Percentiles rank a stretch among this genome's conserved stretches.
Conservation (phyloP, 805 yeast species). For the Alloascoidea africana region DNA sequence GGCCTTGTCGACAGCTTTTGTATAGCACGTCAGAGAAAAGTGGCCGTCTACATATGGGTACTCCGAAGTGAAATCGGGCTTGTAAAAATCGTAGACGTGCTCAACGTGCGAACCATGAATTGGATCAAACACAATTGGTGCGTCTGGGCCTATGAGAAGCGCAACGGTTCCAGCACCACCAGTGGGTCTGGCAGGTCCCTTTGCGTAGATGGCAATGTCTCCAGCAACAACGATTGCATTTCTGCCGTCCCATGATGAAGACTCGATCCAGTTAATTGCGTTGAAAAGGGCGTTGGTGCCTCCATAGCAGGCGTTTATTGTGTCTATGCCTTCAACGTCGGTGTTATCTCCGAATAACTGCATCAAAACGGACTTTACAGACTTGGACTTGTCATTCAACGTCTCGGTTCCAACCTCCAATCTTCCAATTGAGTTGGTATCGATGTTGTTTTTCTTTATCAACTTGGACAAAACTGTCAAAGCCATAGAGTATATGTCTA, state of each 20-base stretch:
- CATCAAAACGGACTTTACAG: constrained; percentile 91
- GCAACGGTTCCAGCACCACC: constrained; percentile 99
- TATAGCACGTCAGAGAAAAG: constrained; percentile 86
- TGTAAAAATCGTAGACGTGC: constrained; percentile 95
- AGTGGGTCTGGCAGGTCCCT: constrained; percentile 98
- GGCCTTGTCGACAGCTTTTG: constrained; percentile 80
- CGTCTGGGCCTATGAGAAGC: constrained; percentile 89
- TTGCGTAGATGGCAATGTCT: constrained; percentile 92
- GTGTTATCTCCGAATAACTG: constrained; percentile 80
- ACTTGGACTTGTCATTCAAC: constrained; percentile 88
- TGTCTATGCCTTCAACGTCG: constrained; percentile 93
- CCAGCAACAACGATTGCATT: constrained; percentile 95
- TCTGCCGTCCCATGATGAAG: constrained; percentile 95
- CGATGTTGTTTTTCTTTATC: constrained; percentile 69
- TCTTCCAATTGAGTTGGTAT: constrained; percentile 73
- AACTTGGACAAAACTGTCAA: constrained; percentile 74
- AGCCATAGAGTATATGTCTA: constrained; percentile 81
- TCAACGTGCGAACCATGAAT: constrained; percentile 89
- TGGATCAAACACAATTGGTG: constrained; percentile 86
- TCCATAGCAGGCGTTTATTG: constrained; percentile 95
- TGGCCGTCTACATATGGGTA: constrained; percentile 98
- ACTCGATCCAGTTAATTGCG: constrained; percentile 91
- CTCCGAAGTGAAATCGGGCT: constrained; percentile 92
- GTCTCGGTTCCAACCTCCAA: constrained; percentile 98
- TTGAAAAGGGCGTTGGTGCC: constrained; percentile 93